phyloP scores from a whole-genome alignment of 2,329 filamentous ascomycete species.

The Capronia americana region DNA sequence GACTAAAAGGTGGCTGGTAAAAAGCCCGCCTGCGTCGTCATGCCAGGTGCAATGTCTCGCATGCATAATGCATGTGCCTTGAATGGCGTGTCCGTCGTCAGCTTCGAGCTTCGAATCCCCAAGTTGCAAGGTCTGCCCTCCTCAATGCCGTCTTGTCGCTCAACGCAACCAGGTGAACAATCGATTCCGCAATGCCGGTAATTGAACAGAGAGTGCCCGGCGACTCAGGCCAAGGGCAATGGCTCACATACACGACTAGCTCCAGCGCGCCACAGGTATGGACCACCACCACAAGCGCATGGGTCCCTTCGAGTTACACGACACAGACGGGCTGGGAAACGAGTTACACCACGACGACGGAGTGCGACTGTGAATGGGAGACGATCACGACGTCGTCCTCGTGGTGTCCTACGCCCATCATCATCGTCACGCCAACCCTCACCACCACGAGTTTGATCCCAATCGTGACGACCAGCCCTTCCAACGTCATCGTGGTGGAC shows the following conservation, averaged over 20 bases:
- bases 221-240: not conserved
- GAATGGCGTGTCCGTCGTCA: conserved; percentile 7
- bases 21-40: conserved; percentile 10
- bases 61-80: conserved; percentile 19
- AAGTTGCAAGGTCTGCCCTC: not conserved
- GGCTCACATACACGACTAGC: conserved; percentile 9
- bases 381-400: conserved; percentile 4
- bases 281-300: conserved; percentile 2
- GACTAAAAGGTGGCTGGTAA: conserved; percentile 14
- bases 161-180: conserved; percentile 3
- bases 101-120: conserved; percentile 6
- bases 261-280: not conserved
- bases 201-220: conserved; percentile 10
- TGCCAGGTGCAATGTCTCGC: conserved; percentile 7
- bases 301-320: conserved; percentile 7
- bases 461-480: conserved; percentile 22
- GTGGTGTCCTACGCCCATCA: conserved; percentile 19
- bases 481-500: conserved; percentile 23
- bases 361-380: conserved; percentile 13
- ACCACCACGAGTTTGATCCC: conserved; percentile 21
- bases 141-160: not conserved
- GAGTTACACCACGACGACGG: conserved; percentile 21
- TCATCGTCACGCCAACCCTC: not conserved
- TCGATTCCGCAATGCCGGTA: conserved; percentile 7
- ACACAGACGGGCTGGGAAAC: conserved; percentile 7